Evolutionary conservation across 192 early-diverging fungal species (phyloP).

Genomic region (Coemansia sp.): DNA sequence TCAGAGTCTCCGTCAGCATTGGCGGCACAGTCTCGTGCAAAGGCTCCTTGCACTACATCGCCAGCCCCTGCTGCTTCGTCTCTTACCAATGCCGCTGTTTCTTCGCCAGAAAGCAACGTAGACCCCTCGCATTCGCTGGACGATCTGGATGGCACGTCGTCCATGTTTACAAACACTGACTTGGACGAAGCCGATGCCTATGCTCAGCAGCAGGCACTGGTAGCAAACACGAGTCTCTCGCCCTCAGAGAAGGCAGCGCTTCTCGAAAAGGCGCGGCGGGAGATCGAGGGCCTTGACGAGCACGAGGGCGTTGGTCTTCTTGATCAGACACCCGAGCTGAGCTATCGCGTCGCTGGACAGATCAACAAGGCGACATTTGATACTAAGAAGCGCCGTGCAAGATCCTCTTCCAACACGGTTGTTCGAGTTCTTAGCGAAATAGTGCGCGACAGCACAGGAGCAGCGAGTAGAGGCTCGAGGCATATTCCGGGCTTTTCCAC

Average conservation of each 20-base stretch:
- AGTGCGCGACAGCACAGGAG: constrained; percentile 33
- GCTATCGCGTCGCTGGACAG: constrained; percentile 38
- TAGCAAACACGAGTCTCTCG: constrained; percentile 5
- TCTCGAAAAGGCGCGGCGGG: constrained; percentile 37
- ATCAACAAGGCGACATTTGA: constrained; percentile 21
- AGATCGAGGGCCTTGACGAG: constrained; percentile 47
- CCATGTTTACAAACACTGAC: constrained; percentile 44
- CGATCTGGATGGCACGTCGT: constrained; percentile 34
- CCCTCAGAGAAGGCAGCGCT: constrained; percentile 38
- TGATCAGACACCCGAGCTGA: constrained; percentile 49
- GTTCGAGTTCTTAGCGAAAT: constrained; percentile 46
- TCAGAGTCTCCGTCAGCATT: not conserved
- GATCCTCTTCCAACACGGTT: constrained; percentile 48
- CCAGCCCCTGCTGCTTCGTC: not conserved
- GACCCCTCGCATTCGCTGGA: constrained; percentile 13
- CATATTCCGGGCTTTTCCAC: constrained; percentile 5
- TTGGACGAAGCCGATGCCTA: constrained; percentile 14
- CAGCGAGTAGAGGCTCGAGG: constrained; percentile 2
- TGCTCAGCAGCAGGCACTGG: not conserved
- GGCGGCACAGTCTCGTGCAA: not conserved
- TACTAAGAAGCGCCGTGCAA: constrained; percentile 27
- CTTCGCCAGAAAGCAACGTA: not conserved
- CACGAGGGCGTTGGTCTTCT: constrained; percentile 51
- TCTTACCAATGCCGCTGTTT: not conserved
- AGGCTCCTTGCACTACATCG: not conserved